phyloP scores from a whole-genome alignment of 1,139 yeast species.

The Kazachstania sp. region DNA sequence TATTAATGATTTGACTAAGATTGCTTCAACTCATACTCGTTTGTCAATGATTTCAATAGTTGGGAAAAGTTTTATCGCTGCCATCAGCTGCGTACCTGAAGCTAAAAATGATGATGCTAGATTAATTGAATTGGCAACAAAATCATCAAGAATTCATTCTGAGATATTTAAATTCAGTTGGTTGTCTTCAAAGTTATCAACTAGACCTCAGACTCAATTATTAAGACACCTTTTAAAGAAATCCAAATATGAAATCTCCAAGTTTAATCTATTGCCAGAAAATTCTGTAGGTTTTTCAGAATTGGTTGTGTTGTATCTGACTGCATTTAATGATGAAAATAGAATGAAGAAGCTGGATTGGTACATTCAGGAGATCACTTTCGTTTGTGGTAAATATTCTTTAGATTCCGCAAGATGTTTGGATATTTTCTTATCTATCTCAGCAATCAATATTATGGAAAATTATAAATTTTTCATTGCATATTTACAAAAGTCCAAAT shows the following conservation, averaged over 20 bases:
- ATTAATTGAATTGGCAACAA: constrained; percentile 10
- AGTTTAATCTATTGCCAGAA: constrained; percentile 69
- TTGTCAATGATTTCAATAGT: constrained; percentile 8
- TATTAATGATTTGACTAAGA: constrained; percentile 9
- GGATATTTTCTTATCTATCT: constrained; percentile 51
- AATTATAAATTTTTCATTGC: constrained; percentile 41
- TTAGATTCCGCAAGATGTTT: constrained; percentile 70
- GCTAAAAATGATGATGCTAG: constrained; percentile 10
- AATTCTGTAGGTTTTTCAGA: constrained; percentile 76
- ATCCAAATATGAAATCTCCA: constrained; percentile 53
- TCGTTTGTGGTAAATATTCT: constrained; percentile 65
- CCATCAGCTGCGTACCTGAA: constrained; percentile 11
- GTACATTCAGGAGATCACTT: constrained; percentile 45
- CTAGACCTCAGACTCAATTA: constrained; percentile 14
- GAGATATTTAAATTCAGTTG: constrained; percentile 24
- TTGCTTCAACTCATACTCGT: constrained; percentile 3
- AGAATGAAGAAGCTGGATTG: constrained; percentile 38
- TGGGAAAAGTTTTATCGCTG: constrained; percentile 18
- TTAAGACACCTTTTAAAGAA: constrained; percentile 22
- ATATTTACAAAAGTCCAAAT: constrained; percentile 45
- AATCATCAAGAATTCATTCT: constrained; percentile 11
- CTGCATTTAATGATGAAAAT: constrained; percentile 38
- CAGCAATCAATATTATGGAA: constrained; percentile 38
- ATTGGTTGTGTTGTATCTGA: constrained; percentile 45
- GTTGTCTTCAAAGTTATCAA: constrained; percentile 18